Percentiles rank a stretch among this genome's conserved stretches.
phyloP scores from a whole-genome alignment of 2,329 filamentous ascomycete species.

The Sporothrix brasiliensis region DNA sequence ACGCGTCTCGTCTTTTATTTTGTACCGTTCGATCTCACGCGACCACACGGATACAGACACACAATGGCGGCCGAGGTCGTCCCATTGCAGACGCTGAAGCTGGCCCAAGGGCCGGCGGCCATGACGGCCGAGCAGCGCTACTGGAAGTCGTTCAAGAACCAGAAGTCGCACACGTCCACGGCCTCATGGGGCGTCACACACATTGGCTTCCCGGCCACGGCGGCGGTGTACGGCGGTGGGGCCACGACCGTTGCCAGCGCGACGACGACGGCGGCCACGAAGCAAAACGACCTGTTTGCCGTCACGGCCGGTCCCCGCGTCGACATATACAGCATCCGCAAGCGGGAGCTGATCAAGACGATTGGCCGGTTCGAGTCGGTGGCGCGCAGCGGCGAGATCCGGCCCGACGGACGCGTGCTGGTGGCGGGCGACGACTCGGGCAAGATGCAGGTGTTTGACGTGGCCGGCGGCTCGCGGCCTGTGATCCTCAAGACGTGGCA shows the following conservation, averaged over 20 bases:
- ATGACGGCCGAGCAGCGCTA: constrained; percentile 91
- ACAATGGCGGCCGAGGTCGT: constrained; percentile 84
- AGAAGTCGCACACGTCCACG: constrained; percentile 85
- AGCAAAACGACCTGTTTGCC: constrained; percentile 74
- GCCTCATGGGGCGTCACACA: constrained; percentile 88
- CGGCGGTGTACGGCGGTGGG: constrained; percentile 42
- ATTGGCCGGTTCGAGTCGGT: constrained; percentile 93
- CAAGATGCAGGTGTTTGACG: constrained; percentile 92
- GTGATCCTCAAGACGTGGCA: constrained; percentile 95
- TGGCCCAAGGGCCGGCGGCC: constrained; percentile 78
- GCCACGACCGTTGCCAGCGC: constrained; percentile 49
- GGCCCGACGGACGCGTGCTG: constrained; percentile 83
- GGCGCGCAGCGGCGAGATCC: constrained; percentile 84
- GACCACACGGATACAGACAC: neutral
- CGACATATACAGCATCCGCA: constrained; percentile 90
- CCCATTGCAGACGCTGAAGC: constrained; percentile 77
- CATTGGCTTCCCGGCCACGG: constrained; percentile 70
- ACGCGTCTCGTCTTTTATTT: neutral
- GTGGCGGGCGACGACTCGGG: constrained; percentile 91
- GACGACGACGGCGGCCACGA: constrained; percentile 47
- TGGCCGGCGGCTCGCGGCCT: constrained; percentile 65
- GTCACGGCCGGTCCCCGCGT: constrained; percentile 93
- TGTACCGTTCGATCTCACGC: neutral
- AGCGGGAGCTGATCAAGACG: constrained; percentile 88
- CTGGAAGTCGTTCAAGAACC: constrained; percentile 94